These are phyloP conservation scores for Solanum chmielewskii DNA, from an alignment of 257 asterid species.

Conservation along the genomic window DNA sequence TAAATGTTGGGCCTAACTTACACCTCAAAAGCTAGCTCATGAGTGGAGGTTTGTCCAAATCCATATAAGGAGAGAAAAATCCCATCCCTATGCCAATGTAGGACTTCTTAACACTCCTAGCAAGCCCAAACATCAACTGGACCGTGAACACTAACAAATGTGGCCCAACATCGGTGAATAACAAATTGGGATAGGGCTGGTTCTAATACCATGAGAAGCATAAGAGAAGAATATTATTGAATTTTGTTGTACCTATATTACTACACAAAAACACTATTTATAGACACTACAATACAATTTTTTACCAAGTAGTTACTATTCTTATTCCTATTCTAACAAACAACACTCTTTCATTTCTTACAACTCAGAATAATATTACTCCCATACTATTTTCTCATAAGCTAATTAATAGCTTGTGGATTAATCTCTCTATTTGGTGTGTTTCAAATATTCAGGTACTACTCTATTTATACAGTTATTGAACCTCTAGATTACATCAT, in stretches of 20 bases:
- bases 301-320: background rate
- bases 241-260: background rate
- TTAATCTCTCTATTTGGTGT: background rate
- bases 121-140: background rate
- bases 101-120: background rate
- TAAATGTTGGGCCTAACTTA: too few relatives aligned
- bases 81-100: background rate
- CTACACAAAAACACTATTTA: background rate
- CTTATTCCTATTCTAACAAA: background rate
- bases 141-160: background rate
- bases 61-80: too few relatives aligned
- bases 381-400: background rate
- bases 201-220: too few relatives aligned
- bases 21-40: background rate
- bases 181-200: background rate
- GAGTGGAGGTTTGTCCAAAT: background rate
- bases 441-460: background rate
- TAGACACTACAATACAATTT: background rate
- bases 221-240: background rate
- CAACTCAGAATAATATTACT: background rate
- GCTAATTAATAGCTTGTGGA: background rate
- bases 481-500: background rate
- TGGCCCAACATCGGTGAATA: background rate
- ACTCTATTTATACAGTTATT: too few relatives aligned
- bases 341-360: background rate